These are phyloP conservation scores for Pestalotiopsis fici DNA, from an alignment of 2,329 filamentous ascomycete species.

Conservation along the genomic window DNA sequence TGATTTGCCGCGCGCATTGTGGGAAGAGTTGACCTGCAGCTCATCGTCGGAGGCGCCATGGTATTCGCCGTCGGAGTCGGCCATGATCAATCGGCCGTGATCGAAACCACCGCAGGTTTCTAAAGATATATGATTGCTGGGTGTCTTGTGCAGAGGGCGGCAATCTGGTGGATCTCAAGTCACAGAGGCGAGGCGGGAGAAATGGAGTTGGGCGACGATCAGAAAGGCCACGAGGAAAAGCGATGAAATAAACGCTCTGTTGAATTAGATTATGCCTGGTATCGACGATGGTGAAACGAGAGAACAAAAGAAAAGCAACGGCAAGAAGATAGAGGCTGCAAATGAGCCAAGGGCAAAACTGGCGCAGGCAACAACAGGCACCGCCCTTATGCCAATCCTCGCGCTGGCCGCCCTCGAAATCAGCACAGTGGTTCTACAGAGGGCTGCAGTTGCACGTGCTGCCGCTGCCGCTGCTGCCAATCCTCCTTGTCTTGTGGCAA, in stretches of 20 bases:
- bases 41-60: constrained; percentile 69
- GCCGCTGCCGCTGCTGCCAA: no score
- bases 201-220: neutral
- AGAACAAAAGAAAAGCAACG: no score
- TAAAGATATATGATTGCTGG: neutral
- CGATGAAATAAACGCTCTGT: neutral
- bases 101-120: neutral
- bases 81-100: constrained; percentile 47
- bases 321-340: no score
- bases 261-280: no score
- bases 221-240: neutral
- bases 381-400: no score
- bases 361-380: no score
- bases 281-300: neutral
- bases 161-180: neutral
- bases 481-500: no score
- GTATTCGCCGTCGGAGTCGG: constrained; percentile 73
- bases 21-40: constrained; percentile 43
- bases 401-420: no score
- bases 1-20: constrained; percentile 22
- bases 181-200: neutral
- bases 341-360: no score
- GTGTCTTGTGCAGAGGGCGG: neutral
- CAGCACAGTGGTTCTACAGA: no score
- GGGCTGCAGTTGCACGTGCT: no score